Evolutionary conservation across 75 land plant genomes (phyloP).

Genomic region (Larix kaempferi): DNA sequence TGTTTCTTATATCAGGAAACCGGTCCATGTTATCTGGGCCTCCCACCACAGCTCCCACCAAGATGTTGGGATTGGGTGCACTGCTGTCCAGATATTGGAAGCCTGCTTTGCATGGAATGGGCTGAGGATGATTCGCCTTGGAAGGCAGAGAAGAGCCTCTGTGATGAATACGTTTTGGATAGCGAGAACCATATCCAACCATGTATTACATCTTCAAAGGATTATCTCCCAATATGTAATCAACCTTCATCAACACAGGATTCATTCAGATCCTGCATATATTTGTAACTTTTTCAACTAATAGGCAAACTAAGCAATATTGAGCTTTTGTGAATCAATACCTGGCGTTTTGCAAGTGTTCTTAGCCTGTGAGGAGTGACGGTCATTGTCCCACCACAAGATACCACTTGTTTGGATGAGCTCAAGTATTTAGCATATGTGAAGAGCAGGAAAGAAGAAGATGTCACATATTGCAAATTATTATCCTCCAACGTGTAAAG

Average conservation of each 20-base stretch:
- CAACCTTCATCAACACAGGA: constrained; percentile 39
- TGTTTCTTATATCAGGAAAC: constrained; percentile 52
- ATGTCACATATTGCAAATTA: constrained; percentile 87
- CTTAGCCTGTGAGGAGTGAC: constrained; percentile 24
- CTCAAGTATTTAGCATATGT: constrained; percentile 76
- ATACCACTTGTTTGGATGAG: constrained; percentile 35
- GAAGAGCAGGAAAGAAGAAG: constrained; percentile 69
- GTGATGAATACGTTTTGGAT: constrained; percentile 80
- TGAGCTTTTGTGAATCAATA: neutral
- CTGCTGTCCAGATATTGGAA: constrained; percentile 44
- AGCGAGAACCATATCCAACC: constrained; percentile 73
- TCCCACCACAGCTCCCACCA: constrained; percentile 76
- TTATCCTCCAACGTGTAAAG: constrained; percentile 51
- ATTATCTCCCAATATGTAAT: neutral
- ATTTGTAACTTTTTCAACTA: too few relatives aligned
- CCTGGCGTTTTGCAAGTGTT: constrained; percentile 59
- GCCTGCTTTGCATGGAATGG: constrained; percentile 60
- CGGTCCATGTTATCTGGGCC: constrained; percentile 69
- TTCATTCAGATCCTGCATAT: too few relatives aligned
- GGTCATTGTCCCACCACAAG: constrained; percentile 47
- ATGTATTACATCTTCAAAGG: constrained; percentile 62
- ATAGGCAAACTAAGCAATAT: too few relatives aligned
- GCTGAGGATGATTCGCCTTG: constrained; percentile 28
- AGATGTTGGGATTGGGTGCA: constrained; percentile 59
- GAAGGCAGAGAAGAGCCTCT: constrained; percentile 78